Evolutionary conservation across 2,329 filamentous ascomycete species (phyloP).

Genomic region (Leptosphaerulina australis): DNA sequence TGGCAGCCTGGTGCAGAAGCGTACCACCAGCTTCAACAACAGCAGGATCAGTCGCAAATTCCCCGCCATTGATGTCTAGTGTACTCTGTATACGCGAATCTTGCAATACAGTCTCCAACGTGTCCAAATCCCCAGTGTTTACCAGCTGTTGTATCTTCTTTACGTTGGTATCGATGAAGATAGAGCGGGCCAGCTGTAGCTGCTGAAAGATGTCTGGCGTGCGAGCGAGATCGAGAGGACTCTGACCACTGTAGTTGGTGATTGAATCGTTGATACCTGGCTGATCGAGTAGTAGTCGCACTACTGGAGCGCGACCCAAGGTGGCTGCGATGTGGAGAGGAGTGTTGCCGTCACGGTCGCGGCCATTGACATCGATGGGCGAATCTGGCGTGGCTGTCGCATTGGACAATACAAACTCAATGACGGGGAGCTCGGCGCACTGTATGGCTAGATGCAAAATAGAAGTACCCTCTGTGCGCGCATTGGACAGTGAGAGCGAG

Average conservation of each 20-base stretch:
- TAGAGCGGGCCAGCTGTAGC: conserved; percentile 84
- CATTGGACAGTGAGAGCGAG: conserved; percentile 48
- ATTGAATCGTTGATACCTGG: conserved; percentile 86
- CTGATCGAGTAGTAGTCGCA: conserved; percentile 82
- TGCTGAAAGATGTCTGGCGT: conserved; percentile 96
- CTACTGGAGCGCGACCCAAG: conserved; percentile 79
- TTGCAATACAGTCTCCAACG: conserved; percentile 78
- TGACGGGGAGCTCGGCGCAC: conserved; percentile 88
- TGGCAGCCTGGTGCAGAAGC: conserved; percentile 88
- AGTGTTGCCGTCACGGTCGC: conserved; percentile 93
- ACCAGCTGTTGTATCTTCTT: conserved; percentile 84
- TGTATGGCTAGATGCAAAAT: conserved; percentile 93
- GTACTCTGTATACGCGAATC: conserved; percentile 85
- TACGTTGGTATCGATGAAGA: conserved; percentile 87
- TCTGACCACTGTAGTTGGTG: conserved; percentile 81
- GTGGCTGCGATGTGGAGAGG: conserved; percentile 85
- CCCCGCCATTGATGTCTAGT: conserved; percentile 89
- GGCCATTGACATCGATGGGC: conserved; percentile 80
- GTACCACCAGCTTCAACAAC: conserved; percentile 88
- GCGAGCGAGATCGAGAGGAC: conserved; percentile 85
- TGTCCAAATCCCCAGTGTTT: conserved; percentile 72
- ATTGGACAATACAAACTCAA: conserved; percentile 88
- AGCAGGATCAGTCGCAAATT: conserved; percentile 79
- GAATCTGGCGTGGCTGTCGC: conserved; percentile 59
- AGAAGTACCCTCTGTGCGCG: conserved; percentile 76